These are phyloP conservation scores for Sclerotinia glacialis DNA, from an alignment of 2,329 filamentous ascomycete species.

Conservation along the genomic window DNA sequence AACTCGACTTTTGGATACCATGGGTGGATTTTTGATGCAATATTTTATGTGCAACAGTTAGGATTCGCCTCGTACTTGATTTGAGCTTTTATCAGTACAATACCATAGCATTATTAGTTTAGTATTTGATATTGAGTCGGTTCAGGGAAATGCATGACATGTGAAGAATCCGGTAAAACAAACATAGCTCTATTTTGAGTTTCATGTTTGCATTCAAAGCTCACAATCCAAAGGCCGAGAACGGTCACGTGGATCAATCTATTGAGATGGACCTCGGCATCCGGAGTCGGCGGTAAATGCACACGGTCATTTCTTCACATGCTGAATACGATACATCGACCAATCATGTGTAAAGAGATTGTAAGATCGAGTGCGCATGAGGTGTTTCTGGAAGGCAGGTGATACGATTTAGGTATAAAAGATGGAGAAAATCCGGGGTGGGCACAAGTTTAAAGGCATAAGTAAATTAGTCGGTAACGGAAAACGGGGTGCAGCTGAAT, in stretches of 20 bases:
- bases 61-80: background rate
- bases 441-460: background rate
- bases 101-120: background rate
- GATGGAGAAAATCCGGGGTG: slow-evolving; percentile 21
- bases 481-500: background rate
- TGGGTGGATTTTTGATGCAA: slow-evolving; percentile 7
- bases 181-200: background rate
- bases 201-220: background rate
- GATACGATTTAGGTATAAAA: background rate
- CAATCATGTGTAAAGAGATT: background rate
- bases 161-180: background rate
- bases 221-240: background rate
- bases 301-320: slow-evolving; percentile 14
- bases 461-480: slow-evolving; percentile 4
- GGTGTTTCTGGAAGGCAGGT: slow-evolving; percentile 8
- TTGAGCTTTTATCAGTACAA: background rate
- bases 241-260: slow-evolving; percentile 4
- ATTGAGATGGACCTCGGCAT: slow-evolving; percentile 10
- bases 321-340: background rate
- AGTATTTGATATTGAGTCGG: background rate
- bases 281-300: background rate
- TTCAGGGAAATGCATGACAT: background rate
- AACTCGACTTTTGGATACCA: background rate
- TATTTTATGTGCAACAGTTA: slow-evolving; percentile 5
- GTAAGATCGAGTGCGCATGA: slow-evolving; percentile 12